Percentiles rank a stretch among this genome's conserved stretches.
Conservation (phyloP, 352 stramenopile species). For the Globisporangium irregulare region DNA sequence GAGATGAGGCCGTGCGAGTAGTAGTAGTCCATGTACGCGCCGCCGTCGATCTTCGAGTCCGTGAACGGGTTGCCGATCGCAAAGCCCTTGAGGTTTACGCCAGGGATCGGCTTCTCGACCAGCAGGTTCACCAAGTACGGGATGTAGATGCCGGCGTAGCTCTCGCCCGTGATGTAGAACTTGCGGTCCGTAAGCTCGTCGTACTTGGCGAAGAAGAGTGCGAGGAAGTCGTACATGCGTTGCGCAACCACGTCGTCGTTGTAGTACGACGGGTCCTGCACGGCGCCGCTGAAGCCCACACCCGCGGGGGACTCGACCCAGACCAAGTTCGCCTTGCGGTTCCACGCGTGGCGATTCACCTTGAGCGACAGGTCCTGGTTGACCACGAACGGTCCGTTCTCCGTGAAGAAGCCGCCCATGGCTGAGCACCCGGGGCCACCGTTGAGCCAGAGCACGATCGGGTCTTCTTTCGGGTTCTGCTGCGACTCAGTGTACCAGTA, state of each 20-base stretch:
- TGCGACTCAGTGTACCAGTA: slow-evolving; percentile 83
- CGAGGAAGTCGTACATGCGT: slow-evolving; percentile 78
- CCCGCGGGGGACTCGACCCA: slow-evolving; percentile 75
- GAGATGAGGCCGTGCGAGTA: slow-evolving; percentile 86
- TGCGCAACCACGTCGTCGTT: slow-evolving; percentile 76
- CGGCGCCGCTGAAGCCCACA: slow-evolving; percentile 65
- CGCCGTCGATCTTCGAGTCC: slow-evolving; percentile 54
- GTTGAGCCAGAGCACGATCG: slow-evolving; percentile 83
- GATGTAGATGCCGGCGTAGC: slow-evolving; percentile 90
- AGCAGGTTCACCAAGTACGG: slow-evolving; percentile 79
- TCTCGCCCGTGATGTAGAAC: slow-evolving; percentile 85
- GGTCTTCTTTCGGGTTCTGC: slow-evolving; percentile 44
- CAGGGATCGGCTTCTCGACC: slow-evolving; percentile 53
- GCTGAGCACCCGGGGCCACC: slow-evolving; percentile 77
- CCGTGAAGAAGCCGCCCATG: slow-evolving; percentile 61
- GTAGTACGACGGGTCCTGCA: slow-evolving; percentile 68
- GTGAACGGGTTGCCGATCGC: slow-evolving; percentile 79
- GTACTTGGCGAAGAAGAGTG: slow-evolving; percentile 68
- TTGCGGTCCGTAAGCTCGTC: slow-evolving; percentile 63
- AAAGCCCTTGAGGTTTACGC: slow-evolving; percentile 73
- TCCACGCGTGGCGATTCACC: slow-evolving; percentile 74
- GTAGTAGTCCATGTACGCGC: slow-evolving; percentile 82
- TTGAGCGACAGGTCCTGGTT: slow-evolving; percentile 47
- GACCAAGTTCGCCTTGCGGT: slow-evolving; percentile 74
- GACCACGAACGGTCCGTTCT: slow-evolving; percentile 80